phyloP scores from a whole-genome alignment of 768 basidiomycete genomes.

The Trametes gibbosa region DNA sequence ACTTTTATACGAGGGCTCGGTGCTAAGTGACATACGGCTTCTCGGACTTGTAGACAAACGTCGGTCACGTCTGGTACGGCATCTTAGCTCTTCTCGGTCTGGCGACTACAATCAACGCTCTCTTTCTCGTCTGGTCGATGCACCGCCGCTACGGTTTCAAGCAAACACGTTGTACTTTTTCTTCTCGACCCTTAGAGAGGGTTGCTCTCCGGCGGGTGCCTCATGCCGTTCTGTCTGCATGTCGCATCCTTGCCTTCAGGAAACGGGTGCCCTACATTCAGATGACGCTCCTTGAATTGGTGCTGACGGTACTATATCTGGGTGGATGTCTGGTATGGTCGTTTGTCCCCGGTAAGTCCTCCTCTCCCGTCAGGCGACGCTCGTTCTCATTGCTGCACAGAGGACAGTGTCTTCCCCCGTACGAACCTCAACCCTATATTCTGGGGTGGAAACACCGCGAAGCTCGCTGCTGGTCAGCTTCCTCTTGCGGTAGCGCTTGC shows the following conservation, averaged over 20 bases:
- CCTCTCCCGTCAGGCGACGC: not conserved
- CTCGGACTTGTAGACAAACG: not conserved
- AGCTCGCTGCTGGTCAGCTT: constrained; percentile 44
- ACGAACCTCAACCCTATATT: constrained; percentile 12
- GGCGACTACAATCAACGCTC: constrained; percentile 18
- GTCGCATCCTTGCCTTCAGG: constrained; percentile 29
- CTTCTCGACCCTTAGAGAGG: not conserved
- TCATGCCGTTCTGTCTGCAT: constrained; percentile 25
- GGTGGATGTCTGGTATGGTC: constrained; percentile 29
- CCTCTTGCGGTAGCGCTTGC: constrained; percentile 51
- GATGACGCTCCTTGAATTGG: constrained; percentile 28
- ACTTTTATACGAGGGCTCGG: not conserved
- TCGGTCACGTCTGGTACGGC: not conserved
- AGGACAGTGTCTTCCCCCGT: constrained; percentile 1
- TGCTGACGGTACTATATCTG: constrained; percentile 29
- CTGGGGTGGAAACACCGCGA: constrained; percentile 34
- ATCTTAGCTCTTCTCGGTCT: constrained; percentile 13
- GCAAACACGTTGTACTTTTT: not conserved
- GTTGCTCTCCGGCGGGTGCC: constrained; percentile 26
- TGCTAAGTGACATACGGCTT: not conserved
- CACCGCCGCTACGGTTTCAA: constrained; percentile 13
- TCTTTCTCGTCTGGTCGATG: constrained; percentile 20
- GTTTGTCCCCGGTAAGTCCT: constrained; percentile 29
- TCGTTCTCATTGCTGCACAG: not conserved
- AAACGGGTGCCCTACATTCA: constrained; percentile 26